phyloP scores from a whole-genome alignment of 2,329 filamentous ascomycete genomes.

The Epichloe baconii region DNA sequence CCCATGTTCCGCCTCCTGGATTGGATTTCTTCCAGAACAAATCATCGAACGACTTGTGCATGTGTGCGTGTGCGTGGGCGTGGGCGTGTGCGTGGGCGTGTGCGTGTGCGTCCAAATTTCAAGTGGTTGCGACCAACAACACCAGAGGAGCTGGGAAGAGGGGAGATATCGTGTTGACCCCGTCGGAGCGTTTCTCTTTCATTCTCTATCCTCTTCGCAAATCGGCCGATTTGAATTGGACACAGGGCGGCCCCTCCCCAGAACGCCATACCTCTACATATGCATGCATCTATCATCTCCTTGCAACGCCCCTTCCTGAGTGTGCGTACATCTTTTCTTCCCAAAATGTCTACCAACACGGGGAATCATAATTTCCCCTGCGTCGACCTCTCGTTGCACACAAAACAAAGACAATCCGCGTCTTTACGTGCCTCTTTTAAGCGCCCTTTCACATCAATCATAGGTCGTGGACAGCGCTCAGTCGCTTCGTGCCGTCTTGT shows the following conservation, averaged over 20 bases:
- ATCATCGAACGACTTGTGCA: not conserved
- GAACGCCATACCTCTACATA: not conserved
- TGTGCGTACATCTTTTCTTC: not conserved
- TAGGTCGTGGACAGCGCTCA: conserved; percentile 6
- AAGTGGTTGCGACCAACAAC: too few species aligned
- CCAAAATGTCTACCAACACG: not conserved
- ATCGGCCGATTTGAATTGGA: too few species aligned
- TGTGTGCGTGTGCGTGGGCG: not conserved
- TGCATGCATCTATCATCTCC: not conserved
- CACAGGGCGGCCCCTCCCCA: not conserved
- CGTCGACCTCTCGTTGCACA: not conserved
- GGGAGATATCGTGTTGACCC: too few species aligned
- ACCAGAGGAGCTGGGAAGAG: too few species aligned
- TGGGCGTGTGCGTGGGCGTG: too few species aligned
- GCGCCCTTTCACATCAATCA: too few species aligned
- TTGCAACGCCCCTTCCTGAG: not conserved
- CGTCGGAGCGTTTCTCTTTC: too few species aligned
- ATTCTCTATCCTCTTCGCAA: too few species aligned
- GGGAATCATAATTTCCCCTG: not conserved
- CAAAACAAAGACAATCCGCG: not conserved
- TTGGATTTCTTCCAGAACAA: not conserved
- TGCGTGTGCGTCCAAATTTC: too few species aligned
- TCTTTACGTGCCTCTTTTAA: not conserved
- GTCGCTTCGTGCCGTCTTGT: conserved; percentile 15
- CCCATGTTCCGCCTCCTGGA: not conserved